phyloP scores from a whole-genome alignment of 257 asterid genomes.

The Coffea canephora region DNA sequence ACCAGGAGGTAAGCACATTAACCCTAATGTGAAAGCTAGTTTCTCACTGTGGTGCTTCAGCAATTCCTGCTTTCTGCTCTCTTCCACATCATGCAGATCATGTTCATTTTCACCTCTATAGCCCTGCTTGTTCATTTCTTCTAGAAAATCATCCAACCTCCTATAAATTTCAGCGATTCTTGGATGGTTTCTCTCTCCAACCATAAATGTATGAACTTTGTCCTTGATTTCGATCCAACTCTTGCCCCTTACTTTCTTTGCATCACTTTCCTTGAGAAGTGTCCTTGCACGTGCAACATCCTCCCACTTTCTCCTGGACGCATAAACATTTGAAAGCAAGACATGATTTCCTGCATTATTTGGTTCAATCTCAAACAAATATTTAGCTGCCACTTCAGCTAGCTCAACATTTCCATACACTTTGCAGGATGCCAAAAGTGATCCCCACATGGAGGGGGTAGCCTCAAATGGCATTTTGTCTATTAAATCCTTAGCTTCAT shows the following conservation, averaged over 20 bases:
- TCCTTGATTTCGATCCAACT: constrained; percentile 88
- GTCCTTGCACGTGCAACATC: constrained; percentile 74
- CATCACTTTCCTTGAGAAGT: constrained; percentile 60
- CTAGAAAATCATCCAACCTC: constrained; percentile 51
- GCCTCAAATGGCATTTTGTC: constrained; percentile 75
- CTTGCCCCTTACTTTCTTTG: constrained; percentile 82
- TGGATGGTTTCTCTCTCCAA: constrained; percentile 66
- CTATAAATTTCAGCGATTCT: constrained; percentile 58
- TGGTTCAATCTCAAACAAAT: constrained; percentile 78
- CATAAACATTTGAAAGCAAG: constrained; percentile 75
- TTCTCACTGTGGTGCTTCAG: constrained; percentile 89
- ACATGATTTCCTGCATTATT: constrained; percentile 83
- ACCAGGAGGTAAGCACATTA: constrained; percentile 59
- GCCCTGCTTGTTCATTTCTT: constrained; percentile 63
- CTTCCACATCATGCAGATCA: constrained; percentile 78
- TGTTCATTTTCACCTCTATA: constrained; percentile 62
- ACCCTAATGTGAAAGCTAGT: constrained; percentile 75
- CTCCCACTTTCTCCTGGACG: constrained; percentile 70
- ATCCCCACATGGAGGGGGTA: constrained; percentile 91
- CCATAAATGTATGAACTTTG: constrained; percentile 77
- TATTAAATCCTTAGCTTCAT: constrained; percentile 69
- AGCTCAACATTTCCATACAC: constrained; percentile 63
- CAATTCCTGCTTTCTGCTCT: constrained; percentile 57
- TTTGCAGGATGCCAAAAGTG: constrained; percentile 79
- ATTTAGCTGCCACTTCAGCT: constrained; percentile 73